phyloP scores from a whole-genome alignment of 1,284 basidiomycete species.

The Chalciporus sp. region DNA sequence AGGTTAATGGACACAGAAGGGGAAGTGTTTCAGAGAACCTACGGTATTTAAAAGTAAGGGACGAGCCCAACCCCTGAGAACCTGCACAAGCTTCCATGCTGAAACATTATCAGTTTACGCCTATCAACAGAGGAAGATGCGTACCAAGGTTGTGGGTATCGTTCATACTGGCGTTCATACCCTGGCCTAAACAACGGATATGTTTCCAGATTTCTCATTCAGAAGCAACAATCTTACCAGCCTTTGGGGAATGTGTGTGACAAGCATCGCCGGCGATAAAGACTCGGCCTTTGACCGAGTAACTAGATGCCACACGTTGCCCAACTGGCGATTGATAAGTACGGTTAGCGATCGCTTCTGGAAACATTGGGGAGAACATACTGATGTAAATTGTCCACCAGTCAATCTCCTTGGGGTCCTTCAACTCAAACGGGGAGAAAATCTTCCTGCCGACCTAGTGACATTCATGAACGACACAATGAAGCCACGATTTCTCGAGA shows the following conservation, averaged over 20 bases:
- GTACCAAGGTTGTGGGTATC: constrained; percentile 77
- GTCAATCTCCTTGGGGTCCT: constrained; percentile 57
- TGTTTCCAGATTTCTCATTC: neutral
- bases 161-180: constrained; percentile 80
- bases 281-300: constrained; percentile 66
- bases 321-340: constrained; percentile 49
- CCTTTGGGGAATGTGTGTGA: constrained; percentile 84
- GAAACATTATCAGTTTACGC: constrained; percentile 3
- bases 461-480: neutral
- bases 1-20: neutral
- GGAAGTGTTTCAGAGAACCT: constrained; percentile 24
- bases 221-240: constrained; percentile 41
- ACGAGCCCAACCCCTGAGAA: constrained; percentile 71
- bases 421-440: constrained; percentile 68
- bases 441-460: constrained; percentile 61
- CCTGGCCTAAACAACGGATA: constrained; percentile 42
- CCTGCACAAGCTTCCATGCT: constrained; percentile 80
- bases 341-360: neutral
- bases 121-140: neutral
- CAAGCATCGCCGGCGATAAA: constrained; percentile 85
- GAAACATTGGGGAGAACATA: constrained; percentile 28
- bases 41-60: constrained; percentile 72
- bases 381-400: constrained; percentile 86
- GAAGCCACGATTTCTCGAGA: too few species aligned
- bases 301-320: constrained; percentile 74